Conservation (phyloP, 2,329 filamentous ascomycete genomes). For the Fusarium mangiferae region DNA sequence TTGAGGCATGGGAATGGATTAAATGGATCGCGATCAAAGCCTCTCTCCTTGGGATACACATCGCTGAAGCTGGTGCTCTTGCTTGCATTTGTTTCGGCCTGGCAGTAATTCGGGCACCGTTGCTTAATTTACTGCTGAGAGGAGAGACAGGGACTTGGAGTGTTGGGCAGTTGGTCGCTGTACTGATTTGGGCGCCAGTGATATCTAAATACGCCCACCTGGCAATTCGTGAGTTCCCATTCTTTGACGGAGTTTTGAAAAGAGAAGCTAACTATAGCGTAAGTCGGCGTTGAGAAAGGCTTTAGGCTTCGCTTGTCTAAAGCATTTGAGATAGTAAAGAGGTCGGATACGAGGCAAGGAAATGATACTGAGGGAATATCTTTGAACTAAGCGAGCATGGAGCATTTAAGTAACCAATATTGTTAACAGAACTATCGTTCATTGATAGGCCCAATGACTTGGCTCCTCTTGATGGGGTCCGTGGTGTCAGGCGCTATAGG, state of each 20-base stretch:
- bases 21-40: accelerated
- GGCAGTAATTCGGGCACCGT: neutral
- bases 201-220: slow-evolving; percentile 20
- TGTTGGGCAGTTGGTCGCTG: slow-evolving; percentile 14
- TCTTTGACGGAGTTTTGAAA: accelerated
- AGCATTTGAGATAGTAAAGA: neutral
- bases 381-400: neutral
- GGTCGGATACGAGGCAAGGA: neutral
- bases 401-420: accelerated
- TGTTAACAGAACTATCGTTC: neutral
- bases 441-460: accelerated
- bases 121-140: neutral
- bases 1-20: neutral
- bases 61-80: neutral
- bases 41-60: accelerated
- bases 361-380: too few relatives aligned
- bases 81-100: neutral
- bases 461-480: neutral
- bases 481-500: neutral
- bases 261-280: neutral
- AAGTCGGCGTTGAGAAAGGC: slow-evolving; percentile 8
- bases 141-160: slow-evolving; percentile 7
- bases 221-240: slow-evolving; percentile 1
- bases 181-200: slow-evolving; percentile 18
- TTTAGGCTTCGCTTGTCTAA: neutral